A percentile compares a stretch with the other conserved stretches of the same genome.
Evolutionary conservation across 257 asterid genomes (phyloP).

Genomic region (Forsythia suspensa): DNA sequence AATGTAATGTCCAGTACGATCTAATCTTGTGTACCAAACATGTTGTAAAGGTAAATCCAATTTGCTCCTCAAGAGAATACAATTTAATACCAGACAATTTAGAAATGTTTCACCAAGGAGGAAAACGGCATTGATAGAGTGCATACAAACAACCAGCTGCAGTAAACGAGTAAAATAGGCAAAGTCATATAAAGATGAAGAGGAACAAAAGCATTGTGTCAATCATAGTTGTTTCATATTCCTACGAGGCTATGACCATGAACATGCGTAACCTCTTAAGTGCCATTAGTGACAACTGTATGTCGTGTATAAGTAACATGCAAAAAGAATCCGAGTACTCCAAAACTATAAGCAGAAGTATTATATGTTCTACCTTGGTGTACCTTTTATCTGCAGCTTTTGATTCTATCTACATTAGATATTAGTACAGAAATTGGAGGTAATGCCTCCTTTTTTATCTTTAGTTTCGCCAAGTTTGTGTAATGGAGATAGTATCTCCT

Average conservation of each 20-base stretch:
- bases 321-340: not conserved
- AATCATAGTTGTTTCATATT: not conserved
- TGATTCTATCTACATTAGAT: not conserved
- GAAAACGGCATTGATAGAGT: conserved; percentile 65
- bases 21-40: not conserved
- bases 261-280: not conserved
- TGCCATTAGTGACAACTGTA: not conserved
- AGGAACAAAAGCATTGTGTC: not conserved
- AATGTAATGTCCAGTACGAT: conserved; percentile 10
- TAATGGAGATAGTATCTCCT: too few species aligned
- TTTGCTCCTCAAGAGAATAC: conserved; percentile 3
- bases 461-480: too few species aligned
- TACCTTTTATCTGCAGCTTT: not conserved
- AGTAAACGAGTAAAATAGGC: conserved; percentile 14
- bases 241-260: not conserved
- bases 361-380: not conserved
- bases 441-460: too few species aligned
- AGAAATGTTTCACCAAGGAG: conserved; percentile 67
- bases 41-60: not conserved
- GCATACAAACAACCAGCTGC: conserved; percentile 68
- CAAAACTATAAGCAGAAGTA: not conserved
- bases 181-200: not conserved
- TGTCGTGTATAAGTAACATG: not conserved
- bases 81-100: conserved; percentile 56
- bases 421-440: too few species aligned